Base-by-base conservation (phyloP, 176 grass and related monocot genomes). In the Cenchrus fungigraminus region DNA sequence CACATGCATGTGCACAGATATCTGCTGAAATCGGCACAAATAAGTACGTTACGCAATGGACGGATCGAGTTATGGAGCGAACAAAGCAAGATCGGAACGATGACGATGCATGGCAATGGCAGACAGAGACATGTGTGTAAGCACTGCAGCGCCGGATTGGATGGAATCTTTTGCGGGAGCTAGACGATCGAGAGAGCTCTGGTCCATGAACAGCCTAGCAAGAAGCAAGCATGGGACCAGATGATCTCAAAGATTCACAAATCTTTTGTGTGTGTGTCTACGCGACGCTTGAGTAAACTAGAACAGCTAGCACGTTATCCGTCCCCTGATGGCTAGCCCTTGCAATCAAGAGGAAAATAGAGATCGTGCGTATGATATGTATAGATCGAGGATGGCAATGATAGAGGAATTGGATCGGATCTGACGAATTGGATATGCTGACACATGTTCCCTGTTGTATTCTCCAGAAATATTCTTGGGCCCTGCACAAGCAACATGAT, bases 161-260 rank as follows among this genome's bases (percentile, higher is more conserved):
- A 77, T 68, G 73, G 83, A 85, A 85, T 85, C 83, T 77, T 32
- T 85, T 15, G 6, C 0, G 59, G 20, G 4, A 44, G 22, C 32
- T 29, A 56, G 71, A 7, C 12, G 64, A 52, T 40, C 12, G 37
- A 60, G 59, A 61, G n/a, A 15, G 5, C 8, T 12, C 37, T 70
- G 67, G 67, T 70, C 85, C 78, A 58, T 8, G 15, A 58, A 74
- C 34, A 87, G 85, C 77, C 84, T 81, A 87, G 85, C 85, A 71
- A 59, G 57, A 1, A 2, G 43, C 9, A 49, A 73, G 61, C 16
- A 20, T 13, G 50, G 77, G 59, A 87, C 77, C 69, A 56, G 68
- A 46, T 58, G 51, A 22, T 11, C 40, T 45, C 66, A 44, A 58
- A 70, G 8, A 42, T 70, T 72, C 19, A 57, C 19, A 19, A 17